phyloP scores from a whole-genome alignment of 1,284 basidiomycete species.

The Hemileia vastatrix region DNA sequence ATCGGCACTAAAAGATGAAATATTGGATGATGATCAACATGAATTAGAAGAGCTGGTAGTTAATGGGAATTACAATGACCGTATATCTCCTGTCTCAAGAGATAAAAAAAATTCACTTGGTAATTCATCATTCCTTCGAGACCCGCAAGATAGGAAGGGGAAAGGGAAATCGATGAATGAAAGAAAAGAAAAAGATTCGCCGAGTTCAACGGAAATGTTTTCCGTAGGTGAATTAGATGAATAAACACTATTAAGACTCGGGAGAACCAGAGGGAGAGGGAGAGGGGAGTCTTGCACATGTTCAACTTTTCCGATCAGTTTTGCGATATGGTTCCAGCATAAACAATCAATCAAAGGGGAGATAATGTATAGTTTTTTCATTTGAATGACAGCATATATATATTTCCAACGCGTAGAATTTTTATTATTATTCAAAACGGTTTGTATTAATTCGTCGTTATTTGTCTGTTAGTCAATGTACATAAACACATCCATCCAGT shows the following conservation, averaged over 20 bases:
- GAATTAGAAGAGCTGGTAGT: constrained; percentile 31
- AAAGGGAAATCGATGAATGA: neutral
- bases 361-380: neutral
- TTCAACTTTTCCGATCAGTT: no score
- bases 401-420: no score
- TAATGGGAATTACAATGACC: neutral
- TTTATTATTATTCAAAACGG: neutral
- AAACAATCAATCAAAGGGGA: no score
- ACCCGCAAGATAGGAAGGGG: neutral
- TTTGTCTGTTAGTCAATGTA: neutral
- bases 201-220: neutral
- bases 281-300: no score
- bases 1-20: constrained; percentile 18
- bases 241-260: neutral
- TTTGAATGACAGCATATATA: neutral
- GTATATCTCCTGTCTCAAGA: neutral
- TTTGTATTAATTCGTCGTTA: neutral
- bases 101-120: neutral
- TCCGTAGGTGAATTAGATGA: neutral
- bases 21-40: constrained; percentile 28
- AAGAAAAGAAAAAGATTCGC: neutral
- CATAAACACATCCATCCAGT: no score
- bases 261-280: no score
- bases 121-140: no score
- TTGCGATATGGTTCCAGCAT: no score